phyloP scores from a whole-genome alignment of 352 stramenopile genomes.

The Aphanomyces euteiches region DNA sequence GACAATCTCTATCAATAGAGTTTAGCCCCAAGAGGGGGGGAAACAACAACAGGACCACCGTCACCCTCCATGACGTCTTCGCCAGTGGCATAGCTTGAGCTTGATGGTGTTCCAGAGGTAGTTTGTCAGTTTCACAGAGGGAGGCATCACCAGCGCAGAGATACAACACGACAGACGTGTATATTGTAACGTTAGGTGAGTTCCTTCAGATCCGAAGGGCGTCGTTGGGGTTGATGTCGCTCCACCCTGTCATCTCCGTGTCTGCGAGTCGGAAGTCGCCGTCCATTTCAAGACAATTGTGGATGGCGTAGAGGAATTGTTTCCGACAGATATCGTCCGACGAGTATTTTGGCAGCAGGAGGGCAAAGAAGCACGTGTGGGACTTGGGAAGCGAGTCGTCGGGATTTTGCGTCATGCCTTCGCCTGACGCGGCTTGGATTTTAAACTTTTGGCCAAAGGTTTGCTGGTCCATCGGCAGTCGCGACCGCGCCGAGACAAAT shows the following conservation, averaged over 20 bases:
- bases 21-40: no score
- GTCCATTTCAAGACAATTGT: conserved; percentile 86
- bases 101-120: no score
- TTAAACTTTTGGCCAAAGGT: conserved; percentile 86
- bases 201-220: conserved; percentile 49
- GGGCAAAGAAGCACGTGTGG: conserved; percentile 86
- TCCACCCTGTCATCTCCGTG: conserved; percentile 77
- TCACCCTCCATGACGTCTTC: no score
- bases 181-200: neutral
- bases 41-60: no score
- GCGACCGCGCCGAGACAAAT: conserved; percentile 78
- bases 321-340: conserved; percentile 64
- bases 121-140: no score
- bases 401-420: conserved; percentile 35
- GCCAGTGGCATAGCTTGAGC: no score
- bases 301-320: conserved; percentile 73
- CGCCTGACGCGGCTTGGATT: conserved; percentile 58
- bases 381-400: conserved; percentile 71
- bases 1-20: no score
- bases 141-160: no score
- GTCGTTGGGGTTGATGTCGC: conserved; percentile 55
- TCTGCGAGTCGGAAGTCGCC: conserved; percentile 83
- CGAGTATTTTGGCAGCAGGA: conserved; percentile 77
- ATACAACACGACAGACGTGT: neutral
- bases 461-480: conserved; percentile 50